Evolutionary conservation across 176 grass and related monocot species (phyloP), one percentile per base, ranked within the genome.

Genomic region (Alopecurus myosuroides): DNA sequence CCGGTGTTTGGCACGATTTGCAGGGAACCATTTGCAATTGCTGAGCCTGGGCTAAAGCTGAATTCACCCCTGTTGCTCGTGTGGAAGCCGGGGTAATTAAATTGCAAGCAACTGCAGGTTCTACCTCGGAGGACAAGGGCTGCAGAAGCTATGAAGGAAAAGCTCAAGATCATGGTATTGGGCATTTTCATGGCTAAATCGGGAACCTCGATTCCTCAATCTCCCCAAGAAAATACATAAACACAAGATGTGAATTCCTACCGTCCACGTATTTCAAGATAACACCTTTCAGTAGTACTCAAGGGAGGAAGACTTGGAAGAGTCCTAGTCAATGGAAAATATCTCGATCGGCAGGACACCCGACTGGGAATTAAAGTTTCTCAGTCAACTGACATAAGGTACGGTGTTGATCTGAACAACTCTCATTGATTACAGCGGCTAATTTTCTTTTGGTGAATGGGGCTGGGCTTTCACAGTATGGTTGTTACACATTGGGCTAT

Each of bases 41-140:
- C 37, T 70, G 67, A 70, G 40, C 22, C 22, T 42, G 11, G 67
- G 67, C 67, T 42, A 23, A 70, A 42, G 22, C 22, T 70, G 67
- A 70, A 70, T 42, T 70, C 67, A 70, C 25, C 40, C 67, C 26
- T 42, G 67, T 25, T 70, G 67, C 37, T 70, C 37, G 10, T 70
- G 37, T 70, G 37, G 37, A 42, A 70, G 37, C 37, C 26, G 37
- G 67, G 37, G 67, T 70, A 70, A 13, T 42, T 70, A 22, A 70
- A 70, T n/a, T 70, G 67, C 37, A 42, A 23, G 22, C 67, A 70
- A 70, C 67, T 70, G 37, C 67, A 70, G 67, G 67, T 70, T 70
- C 37, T 42, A 23, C 67, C 67, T 70, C 40, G 9, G 37, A 70
- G 22, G 37, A 23, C 36, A 70, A 42, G 22, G 12, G 37, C 37